Evolutionary conservation across 2,329 filamentous ascomycete species (phyloP), one percentile per base, ranked within the genome.

Genomic region (Aureobasidium sp.): DNA sequence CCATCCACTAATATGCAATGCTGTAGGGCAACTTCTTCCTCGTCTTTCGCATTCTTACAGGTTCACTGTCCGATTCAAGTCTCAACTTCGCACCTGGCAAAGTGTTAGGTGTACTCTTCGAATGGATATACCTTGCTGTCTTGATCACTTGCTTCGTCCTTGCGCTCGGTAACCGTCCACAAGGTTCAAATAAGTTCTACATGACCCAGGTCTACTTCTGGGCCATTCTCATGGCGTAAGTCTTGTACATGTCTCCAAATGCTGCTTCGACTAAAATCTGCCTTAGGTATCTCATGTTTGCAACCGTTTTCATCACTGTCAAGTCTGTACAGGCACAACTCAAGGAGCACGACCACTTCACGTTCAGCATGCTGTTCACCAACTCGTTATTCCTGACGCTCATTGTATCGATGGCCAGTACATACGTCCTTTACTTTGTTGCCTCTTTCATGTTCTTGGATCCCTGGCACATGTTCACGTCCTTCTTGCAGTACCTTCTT

Each of bases 381-480:
- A 96, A 99, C 74, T 81, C 85, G 66, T 85, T 95, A 63, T 97
- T 99, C 78, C 91, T 94, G 75, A 95, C 91, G 37, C 83, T 99
- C 66, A 94, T 99, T 68, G 86, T 99, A 57, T 97, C 92, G 0
- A 84, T 97, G 70, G 84, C 89, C 70, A 94, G 91, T 12, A 99
- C 94, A 0, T 99, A 94, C 73, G 82, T 95, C 65, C 87, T 99
- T 70, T 99, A 92, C 88, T 83, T 97, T 64, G 77, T 99, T 56
- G 89, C 91, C 0, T 96, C 91, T 9, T 81, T 99, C 67, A 80
- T 99, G 68, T 97, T 97, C 86, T 86, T 97, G 75, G 94, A 99
- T 74, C 94, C 94, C 4, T 99, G 94, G 93, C 94, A 99, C 78
- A 97, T 99, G 91, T 83, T 96, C 74, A 97, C 94, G n/a, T 85